phyloP scores from a whole-genome alignment of 2,329 filamentous ascomycete genomes.

The Arthrinium phaeospermum region DNA sequence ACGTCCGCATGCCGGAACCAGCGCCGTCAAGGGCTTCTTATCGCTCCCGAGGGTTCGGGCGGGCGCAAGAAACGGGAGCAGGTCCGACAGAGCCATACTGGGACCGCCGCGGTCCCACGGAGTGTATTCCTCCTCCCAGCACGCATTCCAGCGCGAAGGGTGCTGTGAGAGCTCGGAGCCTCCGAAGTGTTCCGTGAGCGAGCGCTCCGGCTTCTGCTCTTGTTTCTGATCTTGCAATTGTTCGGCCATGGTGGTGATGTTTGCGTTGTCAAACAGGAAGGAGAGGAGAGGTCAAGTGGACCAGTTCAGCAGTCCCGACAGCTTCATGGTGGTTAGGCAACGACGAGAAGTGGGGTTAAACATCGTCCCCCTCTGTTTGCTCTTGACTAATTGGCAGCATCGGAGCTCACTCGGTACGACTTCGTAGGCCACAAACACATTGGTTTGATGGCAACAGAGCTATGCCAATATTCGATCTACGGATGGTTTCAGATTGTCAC shows the following conservation, averaged over 20 bases:
- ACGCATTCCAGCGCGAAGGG: conserved; percentile 50
- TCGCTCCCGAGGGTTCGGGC: background rate
- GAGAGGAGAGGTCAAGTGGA: conserved; percentile 9
- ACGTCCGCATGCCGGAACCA: conserved; percentile 82
- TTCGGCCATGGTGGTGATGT: background rate
- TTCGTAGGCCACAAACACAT: background rate
- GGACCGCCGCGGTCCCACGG: conserved; percentile 64
- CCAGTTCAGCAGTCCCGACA: background rate
- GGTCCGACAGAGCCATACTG: conserved; percentile 58
- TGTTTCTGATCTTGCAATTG: background rate
- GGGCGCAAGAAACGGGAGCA: conserved; percentile 40
- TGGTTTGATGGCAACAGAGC: background rate
- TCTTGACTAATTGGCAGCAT: background rate
- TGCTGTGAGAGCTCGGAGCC: conserved; percentile 42
- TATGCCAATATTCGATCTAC: background rate
- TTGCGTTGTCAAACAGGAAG: background rate
- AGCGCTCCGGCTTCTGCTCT: conserved; percentile 21
- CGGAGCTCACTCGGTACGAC: background rate
- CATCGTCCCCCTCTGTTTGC: background rate
- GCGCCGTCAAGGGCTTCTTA: conserved; percentile 49
- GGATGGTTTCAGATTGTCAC: background rate
- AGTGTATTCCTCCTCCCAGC: conserved; percentile 51
- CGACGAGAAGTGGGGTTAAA: conserved; percentile 6
- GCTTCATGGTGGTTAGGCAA: conserved; percentile 2
- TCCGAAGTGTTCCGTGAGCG: conserved; percentile 42